phyloP scores from a whole-genome alignment of 768 basidiomycete genomes.

The Mycena sanguinolenta region DNA sequence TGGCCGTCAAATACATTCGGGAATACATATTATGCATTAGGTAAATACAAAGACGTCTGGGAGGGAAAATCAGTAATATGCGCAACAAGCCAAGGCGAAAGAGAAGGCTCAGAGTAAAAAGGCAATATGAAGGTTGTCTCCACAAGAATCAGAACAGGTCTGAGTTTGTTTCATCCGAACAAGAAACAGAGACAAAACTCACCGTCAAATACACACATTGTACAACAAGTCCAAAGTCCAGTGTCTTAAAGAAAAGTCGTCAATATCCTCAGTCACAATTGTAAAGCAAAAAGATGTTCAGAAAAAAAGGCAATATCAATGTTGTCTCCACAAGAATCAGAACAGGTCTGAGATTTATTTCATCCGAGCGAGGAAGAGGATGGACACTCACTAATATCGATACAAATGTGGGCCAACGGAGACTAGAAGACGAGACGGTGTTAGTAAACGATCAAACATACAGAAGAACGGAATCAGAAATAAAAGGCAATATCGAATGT shows the following conservation, averaged over 20 bases:
- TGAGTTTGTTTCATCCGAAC: slow-evolving; percentile 15
- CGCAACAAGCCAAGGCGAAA: neutral
- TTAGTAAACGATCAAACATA: neutral
- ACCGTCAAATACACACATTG: neutral
- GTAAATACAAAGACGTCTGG: neutral
- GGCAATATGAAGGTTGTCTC: slow-evolving; percentile 36
- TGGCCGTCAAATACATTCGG: neutral
- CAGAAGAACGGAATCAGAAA: slow-evolving; percentile 48
- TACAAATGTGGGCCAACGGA: slow-evolving; percentile 35
- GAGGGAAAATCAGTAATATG: neutral
- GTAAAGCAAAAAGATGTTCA: slow-evolving; percentile 10
- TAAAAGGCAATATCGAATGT: slow-evolving; percentile 69
- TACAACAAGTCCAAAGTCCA: slow-evolving; percentile 2
- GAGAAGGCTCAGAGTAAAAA: slow-evolving; percentile 26
- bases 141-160: slow-evolving; percentile 37
- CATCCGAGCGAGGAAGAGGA: slow-evolving; percentile 17
- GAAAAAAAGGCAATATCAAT: slow-evolving; percentile 36
- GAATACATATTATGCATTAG: neutral
- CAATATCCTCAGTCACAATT: too few relatives aligned
- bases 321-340: slow-evolving; percentile 34
- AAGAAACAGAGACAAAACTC: too few relatives aligned
- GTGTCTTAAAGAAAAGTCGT: slow-evolving; percentile 5
- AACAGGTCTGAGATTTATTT: slow-evolving; percentile 39
- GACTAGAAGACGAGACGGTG: neutral
- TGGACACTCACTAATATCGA: slow-evolving; percentile 25